Base-by-base conservation (phyloP, 2,329 filamentous ascomycete genomes). In the Xylaria sp. region DNA sequence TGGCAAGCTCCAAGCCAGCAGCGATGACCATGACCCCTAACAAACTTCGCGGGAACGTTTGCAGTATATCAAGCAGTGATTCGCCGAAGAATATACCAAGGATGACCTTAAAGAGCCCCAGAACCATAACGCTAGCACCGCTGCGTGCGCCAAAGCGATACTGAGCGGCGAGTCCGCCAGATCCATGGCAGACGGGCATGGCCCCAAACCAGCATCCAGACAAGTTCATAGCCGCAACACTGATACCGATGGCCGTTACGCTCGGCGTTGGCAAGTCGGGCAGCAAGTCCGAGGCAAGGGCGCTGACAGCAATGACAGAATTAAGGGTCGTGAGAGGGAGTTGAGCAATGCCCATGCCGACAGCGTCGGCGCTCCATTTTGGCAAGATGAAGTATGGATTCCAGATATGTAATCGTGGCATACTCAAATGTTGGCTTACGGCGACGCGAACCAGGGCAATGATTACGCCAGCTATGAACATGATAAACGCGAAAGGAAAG, bases 171-270 rank as follows among this genome's bases (percentile, higher is more conserved):
- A 98, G 81, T 0, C 94, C 94, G 2, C 94, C 94, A 0, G 92
- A 92, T 4, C 94, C 94, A 73, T 98, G 95, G 72, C 95, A 98
- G 3, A 95, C 88, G 3, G 94, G 95, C 95, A 73, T 98, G 4
- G 90, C 90, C 48, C 93, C 93, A 70, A 97, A 96, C 91, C 92
- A 96, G 70, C 91, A 93, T 15, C 90, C 90, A 1, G 90, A 75
- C 3, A 97, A 79, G 73, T 98, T 98, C 86, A 97, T 96, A 1
- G 81, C 71, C 0, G 89, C 88, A 3, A 98, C 91, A 56, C 92
- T 96, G 62, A 93, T 74, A 1, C 93, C 94, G 29, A 98, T 81
- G 0, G 87, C 82, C 0, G 92, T 94, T 5, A 92, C 89, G 0
- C 86, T 87, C 0, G 92, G 92, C 0, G 88, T 68, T 0, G 85